Base-by-base conservation (phyloP, 495 filamentous ascomycete genomes). In the Lophium mytilinum region DNA sequence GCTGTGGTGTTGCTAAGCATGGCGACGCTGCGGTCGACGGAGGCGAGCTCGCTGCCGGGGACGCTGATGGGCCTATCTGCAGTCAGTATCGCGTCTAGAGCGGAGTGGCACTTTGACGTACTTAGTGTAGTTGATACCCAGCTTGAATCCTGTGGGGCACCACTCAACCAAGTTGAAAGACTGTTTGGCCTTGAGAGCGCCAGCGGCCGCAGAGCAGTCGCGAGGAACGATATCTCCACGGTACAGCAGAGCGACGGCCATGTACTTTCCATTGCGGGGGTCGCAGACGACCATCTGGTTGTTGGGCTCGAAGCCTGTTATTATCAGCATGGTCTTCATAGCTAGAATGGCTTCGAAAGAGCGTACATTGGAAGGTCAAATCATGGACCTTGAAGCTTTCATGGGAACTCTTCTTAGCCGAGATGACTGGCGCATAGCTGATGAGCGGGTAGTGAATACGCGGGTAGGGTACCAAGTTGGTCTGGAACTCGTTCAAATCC, bases 281-380 rank as follows among this genome's bases (percentile, higher is more conserved):
- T 95, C 88, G 69, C 89, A 95, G 67, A 91, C 88, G 21, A 95
- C 89, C 89, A 95, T 95, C 77, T 95, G 89, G 78, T 95, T 95
- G 79, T 90, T 88, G 50, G 89, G 89, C 76, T 95, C 89, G 69
- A 92, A 91, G 73, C 88, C 68, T 70, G 52, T 30, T 15, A 3
- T 9, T 21, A 14, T 51, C 12, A 43, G 35, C 15, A 14, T 36
- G 19, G 18, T 21, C 34, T 45, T 39, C 14, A 14, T 9, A 14
- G 17, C 57, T 45, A 33, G 45, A 4, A 17, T 61, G 12, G 19
- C 36, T 39, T 50, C 37, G 12, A 18, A 18, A 33, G 33, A 35
- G 72, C 79, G 69, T 75, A 87, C 89, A 91, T 71, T 92, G 87
- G 76, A 89, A 85, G 63, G 89, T 94, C 58, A 95, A 74, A 59